Percentiles rank a stretch among this genome's conserved stretches.
Conservation (phyloP, 352 stramenopile genomes). For the Phytophthora cactorum region DNA sequence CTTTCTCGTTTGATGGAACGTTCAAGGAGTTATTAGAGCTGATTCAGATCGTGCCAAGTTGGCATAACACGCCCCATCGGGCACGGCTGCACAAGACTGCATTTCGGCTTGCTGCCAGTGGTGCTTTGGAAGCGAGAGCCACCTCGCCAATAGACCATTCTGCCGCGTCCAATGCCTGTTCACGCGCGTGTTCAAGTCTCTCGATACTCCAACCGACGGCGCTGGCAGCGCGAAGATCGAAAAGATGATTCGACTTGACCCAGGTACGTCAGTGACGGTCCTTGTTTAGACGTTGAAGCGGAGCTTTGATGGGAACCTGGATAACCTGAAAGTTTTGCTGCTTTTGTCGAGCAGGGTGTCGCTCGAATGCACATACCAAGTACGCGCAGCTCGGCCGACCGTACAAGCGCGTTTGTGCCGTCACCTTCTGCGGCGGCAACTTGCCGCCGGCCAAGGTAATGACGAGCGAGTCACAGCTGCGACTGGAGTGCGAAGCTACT, state of each 20-base stretch:
- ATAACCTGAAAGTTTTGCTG: slow-evolving; percentile 1
- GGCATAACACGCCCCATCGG: not conserved
- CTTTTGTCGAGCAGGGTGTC: slow-evolving; percentile 1
- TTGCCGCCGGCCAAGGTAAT: not conserved
- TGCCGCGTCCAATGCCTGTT: too few species aligned
- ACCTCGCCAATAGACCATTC: too few species aligned
- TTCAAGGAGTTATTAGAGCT: not conserved
- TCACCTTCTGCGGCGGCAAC: not conserved
- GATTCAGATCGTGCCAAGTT: not conserved
- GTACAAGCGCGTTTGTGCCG: not conserved
- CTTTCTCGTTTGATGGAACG: slow-evolving; percentile 14
- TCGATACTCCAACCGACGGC: not conserved
- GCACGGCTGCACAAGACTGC: not conserved
- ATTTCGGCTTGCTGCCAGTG: not conserved
- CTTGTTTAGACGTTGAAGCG: not conserved
- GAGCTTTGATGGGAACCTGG: not conserved
- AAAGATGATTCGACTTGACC: not conserved
- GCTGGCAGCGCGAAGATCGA: not conserved
- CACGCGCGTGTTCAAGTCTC: not conserved
- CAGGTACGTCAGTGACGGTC: not conserved
- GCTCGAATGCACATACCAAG: not conserved
- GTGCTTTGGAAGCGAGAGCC: too few species aligned
- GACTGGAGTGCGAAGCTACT: not conserved
- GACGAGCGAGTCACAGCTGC: not conserved
- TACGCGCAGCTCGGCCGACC: too few species aligned